Conservation (phyloP, 2,329 filamentous ascomycete species). For the Tothia fuscella region DNA sequence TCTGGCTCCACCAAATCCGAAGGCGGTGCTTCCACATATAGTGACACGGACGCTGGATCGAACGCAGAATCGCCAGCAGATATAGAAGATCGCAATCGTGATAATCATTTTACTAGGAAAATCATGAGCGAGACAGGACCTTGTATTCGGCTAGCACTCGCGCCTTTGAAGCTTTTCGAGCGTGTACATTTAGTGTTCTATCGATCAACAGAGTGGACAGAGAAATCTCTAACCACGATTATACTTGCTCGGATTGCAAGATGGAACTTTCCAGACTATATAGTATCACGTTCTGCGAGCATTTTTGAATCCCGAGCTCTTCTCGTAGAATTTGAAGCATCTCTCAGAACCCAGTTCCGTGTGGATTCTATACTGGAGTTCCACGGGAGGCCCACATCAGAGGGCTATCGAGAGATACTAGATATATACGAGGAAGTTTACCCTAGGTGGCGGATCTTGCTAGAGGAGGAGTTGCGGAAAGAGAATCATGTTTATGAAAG, state of each 20-base stretch:
- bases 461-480: slow-evolving; percentile 64
- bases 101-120: slow-evolving; percentile 48
- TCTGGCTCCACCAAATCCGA: slow-evolving; percentile 33
- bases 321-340: slow-evolving; percentile 80
- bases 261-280: slow-evolving; percentile 77
- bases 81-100: slow-evolving; percentile 49
- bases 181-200: slow-evolving; percentile 94
- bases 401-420: slow-evolving; percentile 55
- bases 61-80: too few relatives aligned
- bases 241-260: slow-evolving; percentile 84
- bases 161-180: slow-evolving; percentile 72
- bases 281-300: slow-evolving; percentile 79
- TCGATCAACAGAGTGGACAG: slow-evolving; percentile 90
- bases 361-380: slow-evolving; percentile 77
- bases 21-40: neutral
- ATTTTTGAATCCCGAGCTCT: slow-evolving; percentile 59
- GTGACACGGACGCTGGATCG: neutral
- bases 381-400: slow-evolving; percentile 54
- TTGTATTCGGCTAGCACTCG: slow-evolving; percentile 67
- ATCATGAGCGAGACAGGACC: slow-evolving; percentile 68
- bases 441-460: slow-evolving; percentile 63
- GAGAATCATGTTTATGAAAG: slow-evolving; percentile 64
- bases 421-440: slow-evolving; percentile 63
- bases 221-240: slow-evolving; percentile 89
- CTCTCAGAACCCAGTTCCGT: slow-evolving; percentile 66